phyloP scores from a whole-genome alignment of 2,329 filamentous ascomycete species.

The Aspergillus fischeri region DNA sequence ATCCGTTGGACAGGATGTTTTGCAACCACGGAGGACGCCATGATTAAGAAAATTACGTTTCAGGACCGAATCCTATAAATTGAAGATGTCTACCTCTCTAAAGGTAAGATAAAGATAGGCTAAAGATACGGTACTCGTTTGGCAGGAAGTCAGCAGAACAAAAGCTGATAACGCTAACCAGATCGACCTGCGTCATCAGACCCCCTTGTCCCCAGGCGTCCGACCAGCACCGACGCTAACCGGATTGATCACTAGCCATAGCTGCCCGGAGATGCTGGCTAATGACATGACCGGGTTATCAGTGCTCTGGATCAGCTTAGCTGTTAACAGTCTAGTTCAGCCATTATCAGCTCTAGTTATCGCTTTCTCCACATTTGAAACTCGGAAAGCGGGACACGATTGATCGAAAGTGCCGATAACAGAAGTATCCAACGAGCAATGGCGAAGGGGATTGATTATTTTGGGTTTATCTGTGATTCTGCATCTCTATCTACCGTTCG shows the following conservation, averaged over 20 bases:
- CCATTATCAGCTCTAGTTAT: neutral
- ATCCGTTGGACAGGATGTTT: slow-evolving; percentile 43
- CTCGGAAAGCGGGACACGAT: slow-evolving; percentile 6
- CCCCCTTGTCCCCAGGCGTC: neutral
- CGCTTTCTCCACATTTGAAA: neutral
- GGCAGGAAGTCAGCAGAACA: no score
- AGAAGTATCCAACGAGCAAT: neutral
- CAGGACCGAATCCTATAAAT: neutral
- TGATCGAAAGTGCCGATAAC: slow-evolving; percentile 14
- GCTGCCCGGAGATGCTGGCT: slow-evolving; percentile 1
- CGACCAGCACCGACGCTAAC: neutral
- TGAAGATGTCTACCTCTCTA: neutral
- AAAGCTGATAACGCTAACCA: neutral
- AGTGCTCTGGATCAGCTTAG: neutral
- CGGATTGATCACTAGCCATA: slow-evolving; percentile 2
- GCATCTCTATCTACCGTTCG: neutral
- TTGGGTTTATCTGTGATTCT: slow-evolving; percentile 1
- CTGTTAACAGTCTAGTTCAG: neutral
- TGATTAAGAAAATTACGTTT: slow-evolving; percentile 3
- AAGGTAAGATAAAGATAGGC: no score
- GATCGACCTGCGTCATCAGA: neutral
- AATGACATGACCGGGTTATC: slow-evolving; percentile 6
- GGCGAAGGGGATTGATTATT: neutral
- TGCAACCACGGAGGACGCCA: slow-evolving; percentile 18
- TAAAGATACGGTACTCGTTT: neutral